Evolutionary conservation across 1,139 yeast genomes (phyloP).

Genomic region (Petasospora rhodanensis): DNA sequence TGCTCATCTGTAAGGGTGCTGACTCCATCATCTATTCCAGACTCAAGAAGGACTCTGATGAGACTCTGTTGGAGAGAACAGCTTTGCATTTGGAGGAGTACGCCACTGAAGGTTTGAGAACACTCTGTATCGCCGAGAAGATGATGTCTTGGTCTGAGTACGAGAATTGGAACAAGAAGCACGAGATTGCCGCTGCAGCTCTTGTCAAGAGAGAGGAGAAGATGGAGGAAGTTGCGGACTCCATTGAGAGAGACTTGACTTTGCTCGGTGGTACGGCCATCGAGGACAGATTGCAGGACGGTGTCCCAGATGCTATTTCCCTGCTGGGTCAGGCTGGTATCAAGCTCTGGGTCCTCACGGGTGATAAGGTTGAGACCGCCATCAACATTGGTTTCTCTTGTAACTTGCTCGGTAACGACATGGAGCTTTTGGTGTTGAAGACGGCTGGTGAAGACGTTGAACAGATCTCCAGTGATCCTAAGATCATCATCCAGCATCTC

Average conservation of each 20-base stretch:
- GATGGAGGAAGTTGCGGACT: constrained; percentile 73
- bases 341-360: constrained; percentile 94
- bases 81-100: constrained; percentile 86
- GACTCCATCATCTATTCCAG: constrained; percentile 86
- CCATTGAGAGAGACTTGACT: constrained; percentile 66
- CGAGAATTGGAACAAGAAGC: constrained; percentile 61
- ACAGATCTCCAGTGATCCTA: constrained; percentile 32
- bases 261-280: constrained; percentile 96
- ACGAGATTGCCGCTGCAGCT: constrained; percentile 72
- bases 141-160: constrained; percentile 61
- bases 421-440: constrained; percentile 76
- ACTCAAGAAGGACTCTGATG: constrained; percentile 37
- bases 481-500: constrained; percentile 48
- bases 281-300: constrained; percentile 92
- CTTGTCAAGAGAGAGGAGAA: constrained; percentile 72
- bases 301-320: constrained; percentile 92
- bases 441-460: constrained; percentile 40
- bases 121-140: constrained; percentile 84
- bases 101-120: constrained; percentile 94
- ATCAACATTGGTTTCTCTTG: constrained; percentile 97
- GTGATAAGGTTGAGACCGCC: constrained; percentile 97
- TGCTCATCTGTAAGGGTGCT: constrained; percentile 88
- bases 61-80: constrained; percentile 49
- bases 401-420: constrained; percentile 77
- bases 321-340: constrained; percentile 85